Base-by-base conservation (phyloP, 495 filamentous ascomycete species). In the Elasticomyces elasticus region DNA sequence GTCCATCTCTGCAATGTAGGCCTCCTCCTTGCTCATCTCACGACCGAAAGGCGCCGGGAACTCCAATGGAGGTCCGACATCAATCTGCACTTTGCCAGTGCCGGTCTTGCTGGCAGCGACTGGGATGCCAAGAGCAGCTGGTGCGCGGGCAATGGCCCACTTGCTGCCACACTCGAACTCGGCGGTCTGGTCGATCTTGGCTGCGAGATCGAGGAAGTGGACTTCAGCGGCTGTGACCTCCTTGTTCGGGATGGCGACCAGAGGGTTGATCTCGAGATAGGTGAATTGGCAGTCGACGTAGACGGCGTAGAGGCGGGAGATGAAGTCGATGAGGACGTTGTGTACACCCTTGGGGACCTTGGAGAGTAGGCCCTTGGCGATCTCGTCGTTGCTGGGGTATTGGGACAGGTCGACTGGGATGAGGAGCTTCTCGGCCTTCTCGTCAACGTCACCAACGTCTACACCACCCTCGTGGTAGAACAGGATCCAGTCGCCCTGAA, bases 251-350 rank as follows among this genome's bases (percentile, higher is more conserved):
- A 99, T 90, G 65, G 95, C 92, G 51, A 99, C 92, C 55, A 99
- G 74, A 50, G 92, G 92, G 79, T 99, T 99, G 79, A 99, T 99
- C 74, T 99, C 92, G 56, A 99, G 89, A 76, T 97, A 97, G 69
- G 92, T 97, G 79, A 99, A 99, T 74, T 99, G 92, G 84, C 87
- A 94, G 79, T 99, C 92, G 51, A 99, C 92, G 64, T 97, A 99
- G 76, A 99, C 92, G 66, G 89, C 90, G 67, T 96, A 96, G 40
- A 90, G 80, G 62, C 85, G 76, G 63, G 85, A 84, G 72, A 89
- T 99, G 79, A 99, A 98, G 79, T 99, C 92, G 52, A 96, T 85
- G 33, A 99, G 81, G 66, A 99, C 92, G 61, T 95, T 95, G 79
- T 99, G 92, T 37, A 97, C 74, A 64, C 91, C 91, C 74, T 86